Percentiles rank a stretch among this genome's conserved stretches.
These are phyloP conservation scores for Vitis riparia DNA, from an alignment of 164 flowering plant genomes.

Conservation along the genomic window DNA sequence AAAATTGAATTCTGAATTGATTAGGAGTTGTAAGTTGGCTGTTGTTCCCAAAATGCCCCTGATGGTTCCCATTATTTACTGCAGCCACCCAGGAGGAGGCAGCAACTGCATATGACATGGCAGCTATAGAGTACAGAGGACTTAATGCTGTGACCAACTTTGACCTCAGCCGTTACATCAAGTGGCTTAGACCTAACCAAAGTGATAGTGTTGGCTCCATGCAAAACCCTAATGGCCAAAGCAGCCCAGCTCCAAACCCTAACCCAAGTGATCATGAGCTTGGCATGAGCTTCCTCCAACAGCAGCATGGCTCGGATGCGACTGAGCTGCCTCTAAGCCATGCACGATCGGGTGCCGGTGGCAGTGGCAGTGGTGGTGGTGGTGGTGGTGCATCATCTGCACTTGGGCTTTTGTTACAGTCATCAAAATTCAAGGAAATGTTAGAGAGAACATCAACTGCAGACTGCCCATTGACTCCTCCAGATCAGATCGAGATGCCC, in stretches of 20 bases:
- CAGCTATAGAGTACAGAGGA: slow-evolving; percentile 58
- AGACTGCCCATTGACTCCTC: slow-evolving; percentile 27
- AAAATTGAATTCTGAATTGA: background rate
- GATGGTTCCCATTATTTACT: background rate
- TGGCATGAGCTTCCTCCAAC: too few relatives aligned
- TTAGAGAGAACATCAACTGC: slow-evolving; percentile 37
- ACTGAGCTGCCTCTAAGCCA: too few relatives aligned
- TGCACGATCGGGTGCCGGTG: too few relatives aligned
- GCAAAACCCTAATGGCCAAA: background rate
- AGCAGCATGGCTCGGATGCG: too few relatives aligned
- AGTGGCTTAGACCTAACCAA: background rate
- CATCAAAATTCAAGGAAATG: slow-evolving; percentile 64
- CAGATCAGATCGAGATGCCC: slow-evolving; percentile 34
- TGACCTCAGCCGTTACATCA: slow-evolving; percentile 22
- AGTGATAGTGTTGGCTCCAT: background rate
- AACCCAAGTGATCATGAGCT: background rate
- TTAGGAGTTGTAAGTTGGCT: too few relatives aligned
- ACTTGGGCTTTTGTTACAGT: slow-evolving; percentile 44
- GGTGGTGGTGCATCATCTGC: slow-evolving; percentile 32
- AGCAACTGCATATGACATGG: slow-evolving; percentile 60
- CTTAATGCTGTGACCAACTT: slow-evolving; percentile 58
- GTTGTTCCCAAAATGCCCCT: background rate
- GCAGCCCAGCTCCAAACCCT: slow-evolving; percentile 15
- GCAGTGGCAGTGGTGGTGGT: background rate
- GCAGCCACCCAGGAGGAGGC: slow-evolving; percentile 58